Percentiles rank a stretch among this genome's conserved stretches.
Conservation (phyloP, 495 filamentous ascomycete species). For the Emericellopsis terricola region DNA sequence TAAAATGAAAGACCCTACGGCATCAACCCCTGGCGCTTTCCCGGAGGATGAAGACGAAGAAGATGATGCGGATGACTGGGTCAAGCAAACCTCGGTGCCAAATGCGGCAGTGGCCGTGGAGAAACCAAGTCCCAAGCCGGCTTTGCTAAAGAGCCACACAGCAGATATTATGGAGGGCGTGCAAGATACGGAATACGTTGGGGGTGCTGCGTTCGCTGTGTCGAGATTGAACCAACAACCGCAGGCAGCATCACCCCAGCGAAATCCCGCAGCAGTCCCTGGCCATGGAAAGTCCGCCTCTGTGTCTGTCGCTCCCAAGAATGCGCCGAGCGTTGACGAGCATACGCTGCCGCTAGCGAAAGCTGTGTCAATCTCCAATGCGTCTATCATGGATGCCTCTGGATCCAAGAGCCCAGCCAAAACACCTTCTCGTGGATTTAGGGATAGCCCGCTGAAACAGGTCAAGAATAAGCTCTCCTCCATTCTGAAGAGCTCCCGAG, state of each 20-base stretch:
- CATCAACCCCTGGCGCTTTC: constrained; percentile 30
- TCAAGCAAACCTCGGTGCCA: constrained; percentile 31
- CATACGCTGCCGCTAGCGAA: constrained; percentile 15
- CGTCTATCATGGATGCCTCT: constrained; percentile 23
- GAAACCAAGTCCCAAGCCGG: constrained; percentile 21
- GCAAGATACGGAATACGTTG: constrained; percentile 22
- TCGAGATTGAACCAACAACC: constrained; percentile 21
- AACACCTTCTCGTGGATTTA: constrained; percentile 46
- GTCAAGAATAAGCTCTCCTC: constrained; percentile 80
- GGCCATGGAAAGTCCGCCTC: constrained; percentile 37
- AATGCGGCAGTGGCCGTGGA: too few relatives aligned
- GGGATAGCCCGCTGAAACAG: constrained; percentile 67
- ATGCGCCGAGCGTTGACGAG: not conserved
- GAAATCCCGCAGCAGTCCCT: constrained; percentile 8
- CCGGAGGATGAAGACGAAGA: constrained; percentile 45
- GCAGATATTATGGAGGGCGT: constrained; percentile 42
- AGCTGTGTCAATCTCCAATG: constrained; percentile 44
- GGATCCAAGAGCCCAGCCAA: constrained; percentile 48
- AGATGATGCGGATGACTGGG: constrained; percentile 53
- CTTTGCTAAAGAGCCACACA: constrained; percentile 36
- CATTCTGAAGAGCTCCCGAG: constrained; percentile 70
- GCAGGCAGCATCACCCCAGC: constrained; percentile 16
- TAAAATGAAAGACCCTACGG: constrained; percentile 9
- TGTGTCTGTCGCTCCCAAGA: constrained; percentile 28
- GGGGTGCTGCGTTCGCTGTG: constrained; percentile 16